Evolutionary conservation across 805 yeast species (phyloP).

Genomic region (Lipomyces lipofer): DNA sequence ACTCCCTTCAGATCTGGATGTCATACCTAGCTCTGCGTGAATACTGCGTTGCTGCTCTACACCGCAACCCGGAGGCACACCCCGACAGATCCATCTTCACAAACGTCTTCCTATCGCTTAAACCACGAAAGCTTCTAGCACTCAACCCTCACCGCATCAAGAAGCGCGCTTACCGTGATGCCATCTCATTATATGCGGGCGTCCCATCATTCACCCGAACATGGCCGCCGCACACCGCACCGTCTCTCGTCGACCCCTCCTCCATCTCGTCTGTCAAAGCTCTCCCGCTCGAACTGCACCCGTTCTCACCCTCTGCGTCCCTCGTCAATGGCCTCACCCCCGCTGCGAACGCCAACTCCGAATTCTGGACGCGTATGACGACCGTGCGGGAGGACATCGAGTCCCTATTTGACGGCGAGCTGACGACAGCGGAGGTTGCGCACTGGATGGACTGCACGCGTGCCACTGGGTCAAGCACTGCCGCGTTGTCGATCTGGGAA

Average conservation of each 20-base stretch:
- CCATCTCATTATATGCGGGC: neutral
- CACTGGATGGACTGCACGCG: constrained; percentile 22
- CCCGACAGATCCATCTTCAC: constrained; percentile 12
- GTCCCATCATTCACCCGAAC: neutral
- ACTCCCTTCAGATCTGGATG: constrained; percentile 15
- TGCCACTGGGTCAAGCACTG: constrained; percentile 1
- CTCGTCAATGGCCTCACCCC: neutral
- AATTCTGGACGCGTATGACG: constrained; percentile 12
- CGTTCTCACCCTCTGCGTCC: neutral
- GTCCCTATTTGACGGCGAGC: constrained; percentile 15
- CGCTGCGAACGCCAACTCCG: neutral
- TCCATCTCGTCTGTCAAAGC: neutral
- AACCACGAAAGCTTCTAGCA: neutral
- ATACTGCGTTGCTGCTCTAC: neutral
- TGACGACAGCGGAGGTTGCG: constrained; percentile 11
- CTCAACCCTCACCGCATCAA: neutral
- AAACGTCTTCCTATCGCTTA: constrained; percentile 5
- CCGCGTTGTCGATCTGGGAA: constrained; percentile 13
- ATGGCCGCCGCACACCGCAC: constrained; percentile 5
- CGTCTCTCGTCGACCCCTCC: neutral
- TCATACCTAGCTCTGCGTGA: constrained; percentile 15
- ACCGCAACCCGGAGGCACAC: neutral
- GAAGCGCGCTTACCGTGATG: neutral
- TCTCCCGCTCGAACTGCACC: neutral
- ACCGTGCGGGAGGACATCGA: constrained; percentile 21